A percentile compares a stretch with the other conserved stretches of the same genome.
These are phyloP conservation scores for Rhynchosporium secalis DNA, from an alignment of 2,329 filamentous ascomycete genomes.

Conservation along the genomic window DNA sequence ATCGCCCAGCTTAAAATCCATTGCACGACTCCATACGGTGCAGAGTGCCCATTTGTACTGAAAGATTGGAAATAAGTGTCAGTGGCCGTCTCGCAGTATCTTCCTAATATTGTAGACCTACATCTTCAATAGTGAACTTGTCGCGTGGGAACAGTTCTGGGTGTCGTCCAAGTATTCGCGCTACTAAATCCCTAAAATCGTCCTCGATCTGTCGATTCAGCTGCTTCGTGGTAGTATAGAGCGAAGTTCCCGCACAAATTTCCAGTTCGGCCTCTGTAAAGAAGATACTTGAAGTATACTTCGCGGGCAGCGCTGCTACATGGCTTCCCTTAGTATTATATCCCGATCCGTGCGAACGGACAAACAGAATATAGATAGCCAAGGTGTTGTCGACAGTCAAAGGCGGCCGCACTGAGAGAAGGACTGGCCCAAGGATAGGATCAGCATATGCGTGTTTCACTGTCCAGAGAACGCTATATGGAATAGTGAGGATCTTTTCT, in stretches of 20 bases:
- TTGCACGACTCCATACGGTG: constrained; percentile 22
- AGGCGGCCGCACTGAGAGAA: constrained; percentile 19
- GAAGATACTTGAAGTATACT: constrained; percentile 19
- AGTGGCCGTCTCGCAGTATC: constrained; percentile 19
- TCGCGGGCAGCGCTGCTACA: constrained; percentile 18
- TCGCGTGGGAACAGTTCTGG: constrained; percentile 21
- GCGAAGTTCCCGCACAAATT: constrained; percentile 20
- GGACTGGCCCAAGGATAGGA: constrained; percentile 19
- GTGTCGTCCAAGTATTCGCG: constrained; percentile 20
- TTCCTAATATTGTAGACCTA: constrained; percentile 16
- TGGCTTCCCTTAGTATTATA: constrained; percentile 18
- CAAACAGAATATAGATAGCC: constrained; percentile 20
- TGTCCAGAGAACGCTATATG: constrained; percentile 21
- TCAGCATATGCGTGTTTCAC: constrained; percentile 21
- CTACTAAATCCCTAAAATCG: constrained; percentile 18
- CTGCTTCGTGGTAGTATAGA: constrained; percentile 21
- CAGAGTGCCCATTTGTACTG: constrained; percentile 21
- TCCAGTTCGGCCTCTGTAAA: constrained; percentile 19
- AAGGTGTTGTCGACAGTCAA: constrained; percentile 22
- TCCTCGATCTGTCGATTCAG: constrained; percentile 21
- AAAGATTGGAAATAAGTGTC: constrained; percentile 19
- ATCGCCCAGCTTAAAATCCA: constrained; percentile 20
- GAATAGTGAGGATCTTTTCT: constrained; percentile 22
- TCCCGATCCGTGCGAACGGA: constrained; percentile 17
- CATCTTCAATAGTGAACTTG: constrained; percentile 21